phyloP scores from a whole-genome alignment of 1,139 yeast genomes.

The Suhomyces chickasaworum region DNA sequence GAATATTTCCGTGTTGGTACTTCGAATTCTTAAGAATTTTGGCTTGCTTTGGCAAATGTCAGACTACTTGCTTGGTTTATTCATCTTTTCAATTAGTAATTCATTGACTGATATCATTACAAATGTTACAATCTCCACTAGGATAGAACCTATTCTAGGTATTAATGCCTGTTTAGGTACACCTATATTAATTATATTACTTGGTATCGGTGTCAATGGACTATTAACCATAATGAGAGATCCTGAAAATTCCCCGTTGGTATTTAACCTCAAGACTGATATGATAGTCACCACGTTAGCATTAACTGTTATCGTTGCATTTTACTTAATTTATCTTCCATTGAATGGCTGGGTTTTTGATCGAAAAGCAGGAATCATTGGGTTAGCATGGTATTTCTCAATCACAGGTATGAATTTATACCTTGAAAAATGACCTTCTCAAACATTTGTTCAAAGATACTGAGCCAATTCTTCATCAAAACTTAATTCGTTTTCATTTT shows the following conservation, averaged over 20 bases:
- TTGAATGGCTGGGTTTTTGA: conserved; percentile 40
- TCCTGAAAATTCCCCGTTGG: conserved; percentile 21
- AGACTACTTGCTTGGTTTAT: conserved; percentile 43
- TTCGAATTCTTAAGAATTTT: conserved; percentile 38
- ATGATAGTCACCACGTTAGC: conserved; percentile 31
- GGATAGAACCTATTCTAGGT: conserved; percentile 39
- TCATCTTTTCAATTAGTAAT: conserved; percentile 43
- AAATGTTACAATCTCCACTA: conserved; percentile 39
- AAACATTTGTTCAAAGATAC: conserved; percentile 4
- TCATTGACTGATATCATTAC: conserved; percentile 46
- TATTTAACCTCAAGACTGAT: conserved; percentile 28
- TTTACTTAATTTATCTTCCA: conserved; percentile 34
- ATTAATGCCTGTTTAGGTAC: conserved; percentile 47
- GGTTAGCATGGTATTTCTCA: conserved; percentile 15
- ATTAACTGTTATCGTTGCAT: conserved; percentile 27
- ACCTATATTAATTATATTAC: conserved; percentile 38
- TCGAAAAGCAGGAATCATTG: conserved; percentile 30
- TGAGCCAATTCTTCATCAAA: conserved; percentile 8
- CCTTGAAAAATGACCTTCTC: conserved; percentile 7
- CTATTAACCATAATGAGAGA: conserved; percentile 19
- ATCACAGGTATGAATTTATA: conserved; percentile 15
- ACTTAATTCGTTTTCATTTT: background rate
- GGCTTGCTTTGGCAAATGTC: conserved; percentile 41
- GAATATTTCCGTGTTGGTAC: conserved; percentile 29
- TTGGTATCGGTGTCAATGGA: conserved; percentile 47